Percentiles rank a stretch among this genome's conserved stretches.
Evolutionary conservation across 2,329 filamentous ascomycete species (phyloP).

Genomic region (Tolypocladium album): DNA sequence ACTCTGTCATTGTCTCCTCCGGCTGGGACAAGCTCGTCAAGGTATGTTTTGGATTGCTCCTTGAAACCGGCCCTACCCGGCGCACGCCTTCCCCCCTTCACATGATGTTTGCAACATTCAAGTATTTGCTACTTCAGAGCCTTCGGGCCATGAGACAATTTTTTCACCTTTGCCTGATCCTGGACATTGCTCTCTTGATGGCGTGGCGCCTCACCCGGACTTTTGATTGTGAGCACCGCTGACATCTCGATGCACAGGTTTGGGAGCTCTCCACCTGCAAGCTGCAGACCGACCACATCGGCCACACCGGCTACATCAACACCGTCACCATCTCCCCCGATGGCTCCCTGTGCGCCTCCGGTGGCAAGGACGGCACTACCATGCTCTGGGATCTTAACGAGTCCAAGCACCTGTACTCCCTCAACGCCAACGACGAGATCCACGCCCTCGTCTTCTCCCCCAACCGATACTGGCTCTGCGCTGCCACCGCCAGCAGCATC

Average conservation of each 20-base stretch:
- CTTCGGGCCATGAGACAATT: slow-evolving; percentile 91
- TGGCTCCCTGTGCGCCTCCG: slow-evolving; percentile 96
- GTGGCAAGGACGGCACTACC: slow-evolving; percentile 99
- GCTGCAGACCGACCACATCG: slow-evolving; percentile 99
- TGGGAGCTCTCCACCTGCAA: slow-evolving; percentile 99
- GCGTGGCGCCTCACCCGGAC: background rate
- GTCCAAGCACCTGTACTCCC: slow-evolving; percentile 99
- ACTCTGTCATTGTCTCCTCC: slow-evolving; percentile 97
- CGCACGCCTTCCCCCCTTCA: slow-evolving; percentile 12
- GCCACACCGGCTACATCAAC: slow-evolving; percentile 99
- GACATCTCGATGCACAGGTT: slow-evolving; percentile 48
- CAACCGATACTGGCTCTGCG: slow-evolving; percentile 99
- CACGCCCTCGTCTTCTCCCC: slow-evolving; percentile 99
- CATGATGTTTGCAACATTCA: slow-evolving; percentile 83
- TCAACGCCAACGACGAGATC: slow-evolving; percentile 99
- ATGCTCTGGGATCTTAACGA: slow-evolving; percentile 99
- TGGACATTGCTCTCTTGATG: slow-evolving; percentile 9
- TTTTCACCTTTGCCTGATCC: slow-evolving; percentile 81
- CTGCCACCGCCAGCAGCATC: slow-evolving; percentile 92
- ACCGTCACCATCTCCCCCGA: slow-evolving; percentile 99
- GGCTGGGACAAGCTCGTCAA: slow-evolving; percentile 99
- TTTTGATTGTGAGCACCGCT: background rate
- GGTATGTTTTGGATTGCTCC: slow-evolving; percentile 50
- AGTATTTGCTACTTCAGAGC: slow-evolving; percentile 99
- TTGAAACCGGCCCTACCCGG: slow-evolving; percentile 1